Evolutionary conservation across 2,329 filamentous ascomycete genomes (phyloP).

Genomic region (Knufia petricola): DNA sequence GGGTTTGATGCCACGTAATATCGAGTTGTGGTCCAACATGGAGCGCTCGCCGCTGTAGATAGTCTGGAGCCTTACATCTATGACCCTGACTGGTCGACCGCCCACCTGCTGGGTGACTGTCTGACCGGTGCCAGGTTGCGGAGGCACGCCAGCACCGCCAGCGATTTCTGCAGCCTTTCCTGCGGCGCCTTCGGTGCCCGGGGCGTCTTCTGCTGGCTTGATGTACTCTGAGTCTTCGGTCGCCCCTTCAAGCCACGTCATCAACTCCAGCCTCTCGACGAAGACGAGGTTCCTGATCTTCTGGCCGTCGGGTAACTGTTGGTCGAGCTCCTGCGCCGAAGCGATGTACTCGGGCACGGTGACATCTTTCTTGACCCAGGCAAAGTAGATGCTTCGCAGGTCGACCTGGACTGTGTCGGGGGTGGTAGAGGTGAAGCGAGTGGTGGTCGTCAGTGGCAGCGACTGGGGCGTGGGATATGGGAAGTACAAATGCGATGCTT

Average conservation of each 20-base stretch:
- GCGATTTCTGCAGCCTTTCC: constrained; percentile 41
- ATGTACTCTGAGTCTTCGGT: constrained; percentile 90
- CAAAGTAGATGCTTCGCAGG: constrained; percentile 89
- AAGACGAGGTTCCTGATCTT: constrained; percentile 83
- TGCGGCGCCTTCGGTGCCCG: constrained; percentile 33
- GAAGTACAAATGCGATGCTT: constrained; percentile 73
- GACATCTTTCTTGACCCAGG: constrained; percentile 86
- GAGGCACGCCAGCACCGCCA: constrained; percentile 37
- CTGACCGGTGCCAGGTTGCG: constrained; percentile 34
- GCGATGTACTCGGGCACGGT: constrained; percentile 86
- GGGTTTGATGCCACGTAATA: constrained; percentile 76
- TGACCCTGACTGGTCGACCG: constrained; percentile 51
- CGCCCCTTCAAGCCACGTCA: constrained; percentile 86
- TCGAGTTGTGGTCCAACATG: constrained; percentile 86
- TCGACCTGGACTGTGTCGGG: constrained; percentile 57
- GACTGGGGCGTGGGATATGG: constrained; percentile 46
- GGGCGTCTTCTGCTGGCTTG: constrained; percentile 63
- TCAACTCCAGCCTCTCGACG: constrained; percentile 80
- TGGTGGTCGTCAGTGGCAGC: constrained; percentile 61
- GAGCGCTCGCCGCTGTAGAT: constrained; percentile 87
- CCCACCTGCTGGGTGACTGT: constrained; percentile 26
- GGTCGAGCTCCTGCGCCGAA: constrained; percentile 69
- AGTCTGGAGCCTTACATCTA: constrained; percentile 73
- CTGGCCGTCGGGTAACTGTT: constrained; percentile 53
- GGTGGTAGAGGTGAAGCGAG: constrained; percentile 71